Evolutionary conservation across 108 stramenopile species (phyloP).

Genomic region (Schizochytrium sp.): DNA sequence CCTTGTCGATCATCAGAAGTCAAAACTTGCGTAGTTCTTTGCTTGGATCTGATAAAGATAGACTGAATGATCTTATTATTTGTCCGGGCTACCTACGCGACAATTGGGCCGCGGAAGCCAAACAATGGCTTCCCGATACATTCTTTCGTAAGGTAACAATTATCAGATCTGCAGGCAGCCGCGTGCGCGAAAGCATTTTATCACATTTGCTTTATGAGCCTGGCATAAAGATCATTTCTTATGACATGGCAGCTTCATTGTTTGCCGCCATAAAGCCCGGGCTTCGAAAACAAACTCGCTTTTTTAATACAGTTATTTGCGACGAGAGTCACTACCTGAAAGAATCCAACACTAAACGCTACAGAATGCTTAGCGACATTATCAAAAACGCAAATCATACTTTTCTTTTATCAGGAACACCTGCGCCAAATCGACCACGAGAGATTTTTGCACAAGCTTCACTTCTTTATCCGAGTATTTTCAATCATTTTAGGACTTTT

Average conservation of each 20-base stretch:
- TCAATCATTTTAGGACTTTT: background rate
- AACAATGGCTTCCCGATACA: background rate
- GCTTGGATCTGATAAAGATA: background rate
- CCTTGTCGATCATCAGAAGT: background rate
- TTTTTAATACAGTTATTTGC: background rate
- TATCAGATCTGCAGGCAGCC: background rate
- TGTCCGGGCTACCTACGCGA: background rate
- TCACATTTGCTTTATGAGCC: background rate
- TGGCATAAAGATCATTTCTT: background rate
- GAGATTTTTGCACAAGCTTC: background rate
- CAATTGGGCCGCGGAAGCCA: background rate
- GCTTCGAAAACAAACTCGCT: background rate
- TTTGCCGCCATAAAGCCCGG: background rate
- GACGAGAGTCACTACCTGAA: slow-evolving; percentile 17
- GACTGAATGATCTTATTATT: background rate
- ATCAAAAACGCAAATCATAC: background rate
- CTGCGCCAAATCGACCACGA: slow-evolving; percentile 1
- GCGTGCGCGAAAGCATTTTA: background rate
- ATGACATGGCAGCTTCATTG: background rate
- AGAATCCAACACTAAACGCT: background rate
- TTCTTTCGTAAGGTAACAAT: background rate
- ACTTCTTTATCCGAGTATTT: background rate
- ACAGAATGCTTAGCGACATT: background rate
- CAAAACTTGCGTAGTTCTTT: too few species aligned
- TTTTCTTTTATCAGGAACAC: background rate